Base-by-base conservation (phyloP, 2,329 filamentous ascomycete species). In the Ophiostoma sp. region DNA sequence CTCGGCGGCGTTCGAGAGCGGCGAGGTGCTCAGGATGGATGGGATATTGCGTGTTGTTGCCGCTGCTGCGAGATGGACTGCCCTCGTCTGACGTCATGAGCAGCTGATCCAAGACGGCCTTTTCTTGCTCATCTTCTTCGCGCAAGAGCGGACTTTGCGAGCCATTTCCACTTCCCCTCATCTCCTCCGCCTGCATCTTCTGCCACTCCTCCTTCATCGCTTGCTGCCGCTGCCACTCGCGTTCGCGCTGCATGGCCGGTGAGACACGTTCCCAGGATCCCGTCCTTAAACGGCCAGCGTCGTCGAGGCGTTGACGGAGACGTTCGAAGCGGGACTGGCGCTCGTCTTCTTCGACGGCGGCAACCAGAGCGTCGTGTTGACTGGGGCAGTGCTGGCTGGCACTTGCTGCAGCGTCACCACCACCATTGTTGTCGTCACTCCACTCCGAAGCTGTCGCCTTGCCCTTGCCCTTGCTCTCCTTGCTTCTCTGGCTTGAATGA, bases 251-350 rank as follows among this genome's bases (percentile, higher is more conserved):
- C 45, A 72, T 36, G n/a, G 45, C 22, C 28, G 75, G 75, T 42
- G 74, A 75, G 12, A 75, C 17, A 15, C 75, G 75, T 33, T 74
- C 72, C 70, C 72, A 76, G 8, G 74, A 76, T 1, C 72, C 68
- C 7, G 70, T 33, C 15, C 75, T 68, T 0, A 66, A 15, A 6
- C 33, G 50, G 42, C 73, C 74, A 12, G 31, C 25, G 39, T 75
- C 73, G 61, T 75, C 75, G 4, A 48, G 68, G 22, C 68, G 61
- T 42, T 52, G 31, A 31, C 70, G 68, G 15, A 52, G 15, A 5
- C 48, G 61, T 11, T 68, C 68, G 7, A 28, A 55, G 42, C 36
- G 52, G 8, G 70, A 55, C 17, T 42, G 33, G 66, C 48, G 68
- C 28, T n/a, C 66, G 48, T 45, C 33, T 4, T 66, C 55, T 1